Evolutionary conservation across 495 filamentous ascomycete genomes (phyloP).

Genomic region (Cenococcum geophilum): DNA sequence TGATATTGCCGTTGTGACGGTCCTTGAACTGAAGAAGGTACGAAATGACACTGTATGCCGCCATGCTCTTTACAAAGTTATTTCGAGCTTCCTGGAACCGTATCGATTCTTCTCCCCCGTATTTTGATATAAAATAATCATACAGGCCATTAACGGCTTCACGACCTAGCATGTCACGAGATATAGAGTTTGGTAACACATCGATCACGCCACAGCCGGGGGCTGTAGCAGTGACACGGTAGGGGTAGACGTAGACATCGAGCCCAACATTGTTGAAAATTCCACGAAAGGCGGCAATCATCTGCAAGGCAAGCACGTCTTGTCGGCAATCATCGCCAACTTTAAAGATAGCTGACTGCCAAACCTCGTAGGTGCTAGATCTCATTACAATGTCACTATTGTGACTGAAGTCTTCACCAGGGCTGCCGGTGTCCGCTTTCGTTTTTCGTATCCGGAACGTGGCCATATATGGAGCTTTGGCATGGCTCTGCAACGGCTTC

Average conservation of each 20-base stretch:
- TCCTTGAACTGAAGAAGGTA: slow-evolving; percentile 99
- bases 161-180: slow-evolving; percentile 94
- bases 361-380: slow-evolving; percentile 65
- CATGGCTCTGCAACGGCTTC: slow-evolving; percentile 93
- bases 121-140: slow-evolving; percentile 96
- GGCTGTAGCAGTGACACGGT: slow-evolving; percentile 96
- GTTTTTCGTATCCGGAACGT: slow-evolving; percentile 93
- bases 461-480: slow-evolving; percentile 98
- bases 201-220: slow-evolving; percentile 98
- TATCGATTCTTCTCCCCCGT: slow-evolving; percentile 89
- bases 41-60: slow-evolving; percentile 97
- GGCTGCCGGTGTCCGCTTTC: slow-evolving; percentile 46
- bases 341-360: slow-evolving; percentile 99
- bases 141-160: slow-evolving; percentile 97
- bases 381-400: slow-evolving; percentile 26
- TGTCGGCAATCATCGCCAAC: slow-evolving; percentile 98
- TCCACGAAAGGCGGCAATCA: slow-evolving; percentile 94
- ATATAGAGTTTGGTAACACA: slow-evolving; percentile 94
- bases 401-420: slow-evolving; percentile 31
- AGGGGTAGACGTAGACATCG: slow-evolving; percentile 94
- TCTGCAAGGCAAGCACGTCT: slow-evolving; percentile 91
- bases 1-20: slow-evolving; percentile 98
- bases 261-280: slow-evolving; percentile 92
- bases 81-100: slow-evolving; percentile 90
- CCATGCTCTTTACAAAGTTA: slow-evolving; percentile 99